Conservation (phyloP, 208 protist genomes). For the Acanthamoeba royreba region DNA sequence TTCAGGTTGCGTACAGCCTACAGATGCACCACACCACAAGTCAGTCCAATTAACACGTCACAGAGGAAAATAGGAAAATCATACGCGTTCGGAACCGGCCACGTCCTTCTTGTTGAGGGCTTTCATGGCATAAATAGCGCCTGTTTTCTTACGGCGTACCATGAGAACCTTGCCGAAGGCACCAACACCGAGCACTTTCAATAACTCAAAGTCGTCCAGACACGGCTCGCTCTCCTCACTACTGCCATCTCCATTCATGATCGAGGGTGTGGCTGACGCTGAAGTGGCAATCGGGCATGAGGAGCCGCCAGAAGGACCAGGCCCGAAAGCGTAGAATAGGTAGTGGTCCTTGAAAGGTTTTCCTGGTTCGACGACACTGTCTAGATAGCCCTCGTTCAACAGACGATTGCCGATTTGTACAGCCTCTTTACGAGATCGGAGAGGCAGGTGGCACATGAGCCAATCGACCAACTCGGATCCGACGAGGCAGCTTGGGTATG, state of each 20-base stretch:
- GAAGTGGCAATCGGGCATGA: neutral
- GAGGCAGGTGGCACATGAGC: constrained; percentile 13
- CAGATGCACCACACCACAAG: neutral
- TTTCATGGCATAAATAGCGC: constrained; percentile 82
- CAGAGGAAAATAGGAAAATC: neutral
- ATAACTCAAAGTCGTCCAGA: constrained; percentile 23
- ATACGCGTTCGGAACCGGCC: constrained; percentile 14
- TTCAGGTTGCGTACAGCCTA: constrained; percentile 29
- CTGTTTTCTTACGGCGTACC: constrained; percentile 78
- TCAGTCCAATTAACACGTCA: neutral
- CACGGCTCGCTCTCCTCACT: neutral
- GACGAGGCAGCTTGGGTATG: neutral
- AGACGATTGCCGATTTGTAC: neutral
- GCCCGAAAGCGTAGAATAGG: neutral
- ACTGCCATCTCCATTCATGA: neutral
- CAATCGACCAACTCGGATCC: constrained; percentile 33
- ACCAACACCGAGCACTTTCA: constrained; percentile 57
- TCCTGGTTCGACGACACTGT: neutral
- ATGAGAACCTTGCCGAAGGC: constrained; percentile 72
- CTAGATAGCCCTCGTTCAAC: neutral
- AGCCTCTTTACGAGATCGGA: neutral
- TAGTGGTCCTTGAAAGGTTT: constrained; percentile 37
- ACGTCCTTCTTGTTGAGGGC: constrained; percentile 65
- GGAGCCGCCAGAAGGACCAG: neutral
- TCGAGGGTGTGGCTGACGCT: neutral